Evolutionary conservation across 108 stramenopile species (phyloP).

Genomic region (Epipyxis sp.): DNA sequence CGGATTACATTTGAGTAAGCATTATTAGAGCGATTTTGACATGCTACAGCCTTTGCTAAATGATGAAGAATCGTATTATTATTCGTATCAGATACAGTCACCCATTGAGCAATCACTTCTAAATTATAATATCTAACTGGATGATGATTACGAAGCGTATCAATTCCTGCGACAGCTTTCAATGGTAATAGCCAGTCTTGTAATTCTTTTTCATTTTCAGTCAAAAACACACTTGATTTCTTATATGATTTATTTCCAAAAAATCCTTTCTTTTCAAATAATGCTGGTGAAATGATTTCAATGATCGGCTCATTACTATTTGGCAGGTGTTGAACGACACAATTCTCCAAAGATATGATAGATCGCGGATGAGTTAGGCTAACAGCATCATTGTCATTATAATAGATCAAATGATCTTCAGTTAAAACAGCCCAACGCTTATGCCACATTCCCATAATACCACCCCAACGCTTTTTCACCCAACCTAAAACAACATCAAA

Average conservation of each 20-base stretch:
- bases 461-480: slow-evolving; percentile 7
- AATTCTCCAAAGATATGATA: not conserved
- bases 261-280: not conserved
- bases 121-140: not conserved
- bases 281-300: not conserved
- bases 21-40: no score
- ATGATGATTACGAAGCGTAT: slow-evolving; percentile 18
- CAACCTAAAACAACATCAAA: no score
- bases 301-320: not conserved
- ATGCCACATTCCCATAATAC: slow-evolving; percentile 19
- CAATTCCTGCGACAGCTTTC: slow-evolving; percentile 13
- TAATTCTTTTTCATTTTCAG: slow-evolving; percentile 34
- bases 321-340: not conserved
- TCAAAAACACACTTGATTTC: slow-evolving; percentile 11
- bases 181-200: slow-evolving; percentile 30
- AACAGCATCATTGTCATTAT: not conserved
- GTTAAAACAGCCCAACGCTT: slow-evolving; percentile 4
- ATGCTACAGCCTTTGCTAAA: no score
- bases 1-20: no score
- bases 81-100: not conserved
- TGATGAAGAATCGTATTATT: not conserved
- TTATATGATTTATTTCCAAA: slow-evolving; percentile 4
- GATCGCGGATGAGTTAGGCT: not conserved
- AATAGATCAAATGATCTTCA: slow-evolving; percentile 21
- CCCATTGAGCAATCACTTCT: not conserved